These are phyloP conservation scores for Globisporangium paddicum DNA, from an alignment of 352 stramenopile species.

Conservation along the genomic window DNA sequence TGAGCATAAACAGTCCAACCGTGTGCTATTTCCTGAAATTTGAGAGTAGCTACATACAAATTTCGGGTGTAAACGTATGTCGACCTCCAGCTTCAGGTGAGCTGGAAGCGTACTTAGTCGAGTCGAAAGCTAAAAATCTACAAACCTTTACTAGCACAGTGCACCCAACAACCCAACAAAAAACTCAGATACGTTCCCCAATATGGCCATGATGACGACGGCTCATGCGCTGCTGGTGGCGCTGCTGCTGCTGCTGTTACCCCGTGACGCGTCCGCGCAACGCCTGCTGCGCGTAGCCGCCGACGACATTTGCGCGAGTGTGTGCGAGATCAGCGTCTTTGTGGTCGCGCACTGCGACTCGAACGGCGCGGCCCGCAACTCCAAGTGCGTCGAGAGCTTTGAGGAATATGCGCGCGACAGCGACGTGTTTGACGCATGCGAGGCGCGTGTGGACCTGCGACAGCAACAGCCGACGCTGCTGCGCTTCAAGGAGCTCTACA, in stretches of 20 bases:
- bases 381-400: slow-evolving; percentile 44
- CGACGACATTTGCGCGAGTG: slow-evolving; percentile 28
- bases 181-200: background rate
- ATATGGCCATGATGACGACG: background rate
- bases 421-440: slow-evolving; percentile 33
- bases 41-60: too few species aligned
- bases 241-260: background rate
- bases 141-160: too few species aligned
- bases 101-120: too few species aligned
- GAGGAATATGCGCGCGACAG: slow-evolving; percentile 42
- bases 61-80: too few species aligned
- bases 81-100: too few species aligned
- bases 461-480: background rate
- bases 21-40: too few species aligned
- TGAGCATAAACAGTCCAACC: too few species aligned
- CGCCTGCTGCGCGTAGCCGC: background rate
- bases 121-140: background rate
- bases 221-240: background rate
- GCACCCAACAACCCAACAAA: too few species aligned
- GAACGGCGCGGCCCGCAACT: slow-evolving; percentile 2
- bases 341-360: slow-evolving; percentile 29
- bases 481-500: slow-evolving; percentile 39
- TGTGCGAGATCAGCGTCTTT: slow-evolving; percentile 38
- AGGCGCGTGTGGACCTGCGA: slow-evolving; percentile 9
- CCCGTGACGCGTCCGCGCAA: background rate